Evolutionary conservation across 306 rosid genomes (phyloP).

Genomic region (Cajanus cajan): DNA sequence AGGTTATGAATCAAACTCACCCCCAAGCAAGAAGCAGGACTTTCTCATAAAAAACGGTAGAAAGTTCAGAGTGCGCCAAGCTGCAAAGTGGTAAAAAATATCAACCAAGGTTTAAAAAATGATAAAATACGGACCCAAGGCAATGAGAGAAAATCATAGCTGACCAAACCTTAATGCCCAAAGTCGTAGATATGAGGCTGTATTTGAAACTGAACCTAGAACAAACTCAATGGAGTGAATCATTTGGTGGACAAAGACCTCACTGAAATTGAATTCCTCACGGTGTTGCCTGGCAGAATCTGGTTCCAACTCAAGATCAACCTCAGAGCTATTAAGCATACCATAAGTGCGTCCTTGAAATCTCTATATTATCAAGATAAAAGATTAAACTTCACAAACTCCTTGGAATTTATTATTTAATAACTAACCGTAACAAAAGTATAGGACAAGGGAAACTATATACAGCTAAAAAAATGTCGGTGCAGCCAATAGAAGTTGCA

Average conservation of each 20-base stretch:
- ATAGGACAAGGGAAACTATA: neutral
- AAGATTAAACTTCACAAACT: conserved; percentile 18
- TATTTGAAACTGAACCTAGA: conserved; percentile 90
- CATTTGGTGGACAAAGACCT: conserved; percentile 95
- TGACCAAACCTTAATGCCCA: conserved; percentile 84
- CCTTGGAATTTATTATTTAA: neutral
- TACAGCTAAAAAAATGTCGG: neutral
- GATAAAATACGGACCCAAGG: neutral
- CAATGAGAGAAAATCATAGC: conserved; percentile 9
- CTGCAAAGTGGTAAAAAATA: conserved; percentile 48
- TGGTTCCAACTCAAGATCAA: conserved; percentile 75
- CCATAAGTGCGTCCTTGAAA: conserved; percentile 82
- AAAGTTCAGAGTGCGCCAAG: conserved; percentile 92
- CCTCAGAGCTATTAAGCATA: conserved; percentile 67
- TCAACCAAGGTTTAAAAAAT: neutral
- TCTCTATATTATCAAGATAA: conserved; percentile 53
- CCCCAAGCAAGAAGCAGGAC: conserved; percentile 93
- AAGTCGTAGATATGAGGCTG: conserved; percentile 94
- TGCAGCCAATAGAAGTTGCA: neutral
- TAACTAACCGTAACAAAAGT: conserved; percentile 12
- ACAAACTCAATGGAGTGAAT: conserved; percentile 92
- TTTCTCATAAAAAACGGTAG: conserved; percentile 93
- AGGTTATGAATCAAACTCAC: conserved; percentile 48
- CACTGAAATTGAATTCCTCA: conserved; percentile 84
- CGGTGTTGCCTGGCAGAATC: conserved; percentile 66